Conservation (phyloP, 352 stramenopile genomes). For the Blastocystis hominis region DNA sequence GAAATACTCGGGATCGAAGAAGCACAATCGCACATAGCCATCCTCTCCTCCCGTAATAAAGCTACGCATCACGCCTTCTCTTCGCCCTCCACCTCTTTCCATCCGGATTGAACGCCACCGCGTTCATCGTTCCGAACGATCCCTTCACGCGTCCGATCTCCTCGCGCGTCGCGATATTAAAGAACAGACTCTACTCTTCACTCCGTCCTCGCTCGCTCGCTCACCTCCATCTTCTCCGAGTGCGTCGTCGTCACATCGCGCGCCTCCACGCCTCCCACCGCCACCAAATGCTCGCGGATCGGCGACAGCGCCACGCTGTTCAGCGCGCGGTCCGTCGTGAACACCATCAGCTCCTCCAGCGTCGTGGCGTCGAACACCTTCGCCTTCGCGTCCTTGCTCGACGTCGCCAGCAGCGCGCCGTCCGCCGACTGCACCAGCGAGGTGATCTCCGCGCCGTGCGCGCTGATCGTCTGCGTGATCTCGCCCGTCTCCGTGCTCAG, state of each 20-base stretch:
- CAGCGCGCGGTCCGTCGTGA: constrained; percentile 91
- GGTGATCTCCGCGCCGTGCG: constrained; percentile 80
- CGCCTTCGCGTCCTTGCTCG: constrained; percentile 87
- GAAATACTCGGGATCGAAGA: constrained; percentile 84
- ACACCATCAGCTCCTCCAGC: constrained; percentile 89
- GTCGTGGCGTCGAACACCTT: constrained; percentile 89
- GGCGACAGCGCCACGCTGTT: constrained; percentile 94
- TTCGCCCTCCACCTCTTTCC: constrained; percentile 78
- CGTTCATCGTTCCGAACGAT: constrained; percentile 98
- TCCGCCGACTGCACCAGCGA: constrained; percentile 85
- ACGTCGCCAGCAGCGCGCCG: constrained; percentile 90
- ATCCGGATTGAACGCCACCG: constrained; percentile 91
- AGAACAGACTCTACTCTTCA: constrained; percentile 84
- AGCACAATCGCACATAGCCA: constrained; percentile 90
- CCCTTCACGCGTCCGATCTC: constrained; percentile 95
- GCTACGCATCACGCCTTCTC: constrained; percentile 1
- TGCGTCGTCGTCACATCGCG: constrained; percentile 91
- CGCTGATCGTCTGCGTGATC: not conserved
- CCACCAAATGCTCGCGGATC: constrained; percentile 84
- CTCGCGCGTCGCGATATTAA: constrained; percentile 93
- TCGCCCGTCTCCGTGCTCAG: not conserved
- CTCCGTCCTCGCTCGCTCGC: too few relatives aligned
- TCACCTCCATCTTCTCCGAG: constrained; percentile 64
- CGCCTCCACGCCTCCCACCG: constrained; percentile 93
- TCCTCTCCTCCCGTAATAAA: constrained; percentile 91